A percentile compares a stretch with the other conserved stretches of the same genome.
phyloP scores from a whole-genome alignment of 768 basidiomycete species.

The Tylopilus balloui region DNA sequence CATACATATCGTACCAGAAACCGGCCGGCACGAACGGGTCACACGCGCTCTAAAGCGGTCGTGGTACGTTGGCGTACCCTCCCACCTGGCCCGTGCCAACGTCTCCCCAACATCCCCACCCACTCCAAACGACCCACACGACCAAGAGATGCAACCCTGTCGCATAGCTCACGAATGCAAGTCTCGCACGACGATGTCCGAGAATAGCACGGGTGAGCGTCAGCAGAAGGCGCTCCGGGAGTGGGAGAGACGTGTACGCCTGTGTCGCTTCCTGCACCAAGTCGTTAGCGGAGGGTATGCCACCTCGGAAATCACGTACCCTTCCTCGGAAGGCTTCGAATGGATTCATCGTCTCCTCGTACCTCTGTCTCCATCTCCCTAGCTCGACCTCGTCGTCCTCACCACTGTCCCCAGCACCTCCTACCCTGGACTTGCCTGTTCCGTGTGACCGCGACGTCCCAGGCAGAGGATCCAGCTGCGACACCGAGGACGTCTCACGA shows the following conservation, averaged over 20 bases:
- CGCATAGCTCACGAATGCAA: constrained; percentile 86
- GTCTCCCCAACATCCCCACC: constrained; percentile 62
- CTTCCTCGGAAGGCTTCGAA: constrained; percentile 96
- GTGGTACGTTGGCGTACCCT: constrained; percentile 10
- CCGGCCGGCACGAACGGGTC: background rate
- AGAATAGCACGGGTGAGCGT: constrained; percentile 80
- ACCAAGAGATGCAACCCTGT: constrained; percentile 75
- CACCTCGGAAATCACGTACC: constrained; percentile 48
- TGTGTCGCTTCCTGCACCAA: constrained; percentile 80
- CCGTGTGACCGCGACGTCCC: constrained; percentile 19
- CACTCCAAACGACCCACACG: constrained; percentile 54
- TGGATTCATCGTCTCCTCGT: constrained; percentile 97
- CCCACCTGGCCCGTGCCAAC: constrained; percentile 28
- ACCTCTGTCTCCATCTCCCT: constrained; percentile 84
- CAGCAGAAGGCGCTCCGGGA: constrained; percentile 84
- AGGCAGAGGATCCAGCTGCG: constrained; percentile 69
- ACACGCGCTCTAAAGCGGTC: constrained; percentile 13
- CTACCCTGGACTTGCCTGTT: background rate
- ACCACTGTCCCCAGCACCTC: constrained; percentile 25
- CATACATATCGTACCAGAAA: background rate
- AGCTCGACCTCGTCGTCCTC: constrained; percentile 57
- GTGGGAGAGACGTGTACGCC: constrained; percentile 87
- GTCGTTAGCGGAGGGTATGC: background rate
- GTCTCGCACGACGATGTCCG: constrained; percentile 85
- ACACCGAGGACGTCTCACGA: constrained; percentile 64